phyloP scores from a whole-genome alignment of 1,284 basidiomycete species.

The Apiotrichum akiyoshidainum region DNA sequence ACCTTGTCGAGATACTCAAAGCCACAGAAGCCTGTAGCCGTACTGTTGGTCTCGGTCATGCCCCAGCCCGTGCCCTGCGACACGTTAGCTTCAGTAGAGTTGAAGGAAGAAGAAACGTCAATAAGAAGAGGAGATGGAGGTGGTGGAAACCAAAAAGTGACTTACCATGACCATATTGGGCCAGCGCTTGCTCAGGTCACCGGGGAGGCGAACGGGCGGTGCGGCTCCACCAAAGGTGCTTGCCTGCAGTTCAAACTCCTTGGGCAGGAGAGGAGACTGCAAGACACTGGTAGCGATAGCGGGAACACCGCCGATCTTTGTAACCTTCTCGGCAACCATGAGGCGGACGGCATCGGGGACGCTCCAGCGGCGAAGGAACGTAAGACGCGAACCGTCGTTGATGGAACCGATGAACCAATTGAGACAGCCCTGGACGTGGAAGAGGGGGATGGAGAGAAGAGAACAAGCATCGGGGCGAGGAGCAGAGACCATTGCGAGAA shows the following conservation, averaged over 20 bases:
- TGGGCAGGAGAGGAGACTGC: slow-evolving; percentile 33
- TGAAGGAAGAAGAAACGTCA: too few relatives aligned
- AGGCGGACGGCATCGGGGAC: slow-evolving; percentile 31
- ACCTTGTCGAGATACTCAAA: slow-evolving; percentile 33
- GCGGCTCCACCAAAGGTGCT: slow-evolving; percentile 45
- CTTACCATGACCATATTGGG: slow-evolving; percentile 17
- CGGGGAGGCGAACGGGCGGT: slow-evolving; percentile 34
- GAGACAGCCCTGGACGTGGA: slow-evolving; percentile 47
- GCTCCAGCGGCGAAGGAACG: slow-evolving; percentile 38
- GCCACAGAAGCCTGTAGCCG: slow-evolving; percentile 36
- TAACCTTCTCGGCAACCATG: slow-evolving; percentile 36
- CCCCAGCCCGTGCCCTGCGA: slow-evolving; percentile 35
- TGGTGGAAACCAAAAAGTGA: too few relatives aligned
- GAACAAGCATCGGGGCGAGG: slow-evolving; percentile 25
- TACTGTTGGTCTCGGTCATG: slow-evolving; percentile 45
- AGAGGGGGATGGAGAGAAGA: slow-evolving; percentile 44
- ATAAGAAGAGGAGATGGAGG: too few relatives aligned
- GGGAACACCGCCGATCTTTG: slow-evolving; percentile 44
- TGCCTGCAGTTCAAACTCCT: slow-evolving; percentile 28
- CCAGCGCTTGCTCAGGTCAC: slow-evolving; percentile 33
- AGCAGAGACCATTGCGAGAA: slow-evolving; percentile 30
- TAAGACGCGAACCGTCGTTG: slow-evolving; percentile 39
- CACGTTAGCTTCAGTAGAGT: too few relatives aligned
- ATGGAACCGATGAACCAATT: slow-evolving; percentile 43
- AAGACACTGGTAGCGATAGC: slow-evolving; percentile 39